Percentiles rank a stretch among this genome's conserved stretches.
These are phyloP conservation scores for Elongisporangium prolatum DNA, from an alignment of 352 stramenopile species.

Conservation along the genomic window DNA sequence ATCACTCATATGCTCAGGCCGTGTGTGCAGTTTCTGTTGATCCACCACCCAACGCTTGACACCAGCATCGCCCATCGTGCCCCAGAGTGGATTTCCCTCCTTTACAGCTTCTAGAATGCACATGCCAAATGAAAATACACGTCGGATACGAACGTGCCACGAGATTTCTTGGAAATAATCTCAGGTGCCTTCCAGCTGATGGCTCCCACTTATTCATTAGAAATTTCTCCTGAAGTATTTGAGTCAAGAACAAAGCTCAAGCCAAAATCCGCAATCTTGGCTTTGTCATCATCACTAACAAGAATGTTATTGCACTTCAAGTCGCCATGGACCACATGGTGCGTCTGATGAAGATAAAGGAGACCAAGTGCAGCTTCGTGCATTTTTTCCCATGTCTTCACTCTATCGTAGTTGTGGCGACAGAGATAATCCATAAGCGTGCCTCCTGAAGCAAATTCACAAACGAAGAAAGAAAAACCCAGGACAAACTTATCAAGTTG, in stretches of 20 bases:
- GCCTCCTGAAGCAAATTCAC: not conserved
- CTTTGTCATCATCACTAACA: slow-evolving; percentile 50
- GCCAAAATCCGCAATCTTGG: slow-evolving; percentile 84
- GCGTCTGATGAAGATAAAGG: not conserved
- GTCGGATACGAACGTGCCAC: not conserved
- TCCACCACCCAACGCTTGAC: not conserved
- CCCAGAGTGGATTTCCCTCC: not conserved
- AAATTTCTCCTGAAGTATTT: not conserved
- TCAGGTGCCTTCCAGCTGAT: not conserved
- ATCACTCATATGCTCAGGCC: slow-evolving; percentile 1
- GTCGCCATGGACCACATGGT: slow-evolving; percentile 28
- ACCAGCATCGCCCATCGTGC: not conserved
- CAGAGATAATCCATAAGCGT: not conserved
- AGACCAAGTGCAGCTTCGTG: not conserved
- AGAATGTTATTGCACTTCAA: slow-evolving; percentile 71
- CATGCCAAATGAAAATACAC: not conserved
- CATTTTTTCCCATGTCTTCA: not conserved
- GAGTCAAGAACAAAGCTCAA: slow-evolving; percentile 11
- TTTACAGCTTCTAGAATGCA: not conserved
- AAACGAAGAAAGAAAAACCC: not conserved
- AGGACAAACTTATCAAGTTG: not conserved
- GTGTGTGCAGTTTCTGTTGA: not conserved
- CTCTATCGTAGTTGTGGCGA: not conserved
- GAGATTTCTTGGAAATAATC: not conserved
- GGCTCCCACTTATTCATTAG: not conserved